phyloP scores from a whole-genome alignment of 352 stramenopile species.

The Blastocystis sp. region DNA sequence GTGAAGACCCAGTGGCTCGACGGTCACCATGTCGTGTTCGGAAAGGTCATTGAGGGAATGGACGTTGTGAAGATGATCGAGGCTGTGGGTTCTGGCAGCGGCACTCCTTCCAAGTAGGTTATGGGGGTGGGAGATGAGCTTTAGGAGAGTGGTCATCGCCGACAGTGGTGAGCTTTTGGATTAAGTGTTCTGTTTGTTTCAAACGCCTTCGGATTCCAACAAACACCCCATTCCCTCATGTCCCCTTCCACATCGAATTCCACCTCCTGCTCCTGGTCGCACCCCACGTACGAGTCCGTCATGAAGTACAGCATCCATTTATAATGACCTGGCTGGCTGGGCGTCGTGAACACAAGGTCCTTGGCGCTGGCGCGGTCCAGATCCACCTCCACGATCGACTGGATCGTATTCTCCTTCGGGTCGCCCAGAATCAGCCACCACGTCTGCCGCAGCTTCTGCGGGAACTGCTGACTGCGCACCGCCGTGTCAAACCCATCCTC shows the following conservation, averaged over 20 bases:
- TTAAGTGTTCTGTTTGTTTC: slow-evolving; percentile 19
- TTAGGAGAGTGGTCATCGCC: slow-evolving; percentile 66
- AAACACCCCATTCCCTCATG: background rate
- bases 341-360: slow-evolving; percentile 86
- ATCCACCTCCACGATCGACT: slow-evolving; percentile 91
- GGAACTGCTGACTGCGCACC: slow-evolving; percentile 64
- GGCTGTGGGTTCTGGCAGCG: slow-evolving; percentile 78
- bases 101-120: slow-evolving; percentile 76
- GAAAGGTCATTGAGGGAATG: slow-evolving; percentile 85
- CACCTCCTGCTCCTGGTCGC: slow-evolving; percentile 90
- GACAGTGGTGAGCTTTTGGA: slow-evolving; percentile 74
- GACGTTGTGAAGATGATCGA: slow-evolving; percentile 95
- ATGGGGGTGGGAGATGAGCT: slow-evolving; percentile 58
- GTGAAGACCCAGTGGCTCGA: slow-evolving; percentile 78
- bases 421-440: slow-evolving; percentile 97
- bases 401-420: slow-evolving; percentile 80
- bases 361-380: slow-evolving; percentile 73
- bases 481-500: slow-evolving; percentile 63
- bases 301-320: slow-evolving; percentile 92
- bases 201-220: background rate
- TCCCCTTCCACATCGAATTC: slow-evolving; percentile 65
- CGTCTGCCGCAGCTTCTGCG: slow-evolving; percentile 81
- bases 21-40: slow-evolving; percentile 83
- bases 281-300: slow-evolving; percentile 93
- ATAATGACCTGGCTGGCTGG: slow-evolving; percentile 81